phyloP scores from a whole-genome alignment of 768 basidiomycete species.

The Panaeolus cyanescens region DNA sequence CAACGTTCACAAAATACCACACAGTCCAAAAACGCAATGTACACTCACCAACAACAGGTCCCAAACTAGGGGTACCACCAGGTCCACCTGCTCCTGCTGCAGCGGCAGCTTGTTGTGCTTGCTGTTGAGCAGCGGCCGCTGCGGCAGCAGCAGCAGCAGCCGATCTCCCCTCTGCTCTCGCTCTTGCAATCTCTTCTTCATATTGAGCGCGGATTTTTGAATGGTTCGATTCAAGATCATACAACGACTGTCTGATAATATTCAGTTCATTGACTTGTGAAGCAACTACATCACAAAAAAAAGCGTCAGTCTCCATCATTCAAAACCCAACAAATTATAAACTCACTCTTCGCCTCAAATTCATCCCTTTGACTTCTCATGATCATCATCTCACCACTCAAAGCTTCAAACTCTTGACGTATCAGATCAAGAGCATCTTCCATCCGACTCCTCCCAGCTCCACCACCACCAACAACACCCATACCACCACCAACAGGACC shows the following conservation, averaged over 20 bases:
- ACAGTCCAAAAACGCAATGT: not conserved
- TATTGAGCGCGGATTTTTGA: conserved; percentile 84
- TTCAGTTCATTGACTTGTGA: conserved; percentile 89
- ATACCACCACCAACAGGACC: not conserved
- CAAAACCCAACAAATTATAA: conserved; percentile 3
- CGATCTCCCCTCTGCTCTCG: conserved; percentile 68
- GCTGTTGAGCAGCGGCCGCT: conserved; percentile 10
- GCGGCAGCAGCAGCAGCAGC: conserved; percentile 20
- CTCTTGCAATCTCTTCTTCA: conserved; percentile 78
- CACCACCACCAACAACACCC: conserved; percentile 2
- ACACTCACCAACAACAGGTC: conserved; percentile 1
- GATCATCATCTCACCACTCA: conserved; percentile 65
- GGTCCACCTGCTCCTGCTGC: conserved; percentile 9
- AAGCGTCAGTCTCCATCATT: not conserved
- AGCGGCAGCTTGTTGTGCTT: conserved; percentile 16
- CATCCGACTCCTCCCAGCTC: conserved; percentile 43
- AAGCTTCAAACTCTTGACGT: conserved; percentile 80
- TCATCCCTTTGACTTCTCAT: conserved; percentile 85
- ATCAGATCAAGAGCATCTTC: conserved; percentile 82
- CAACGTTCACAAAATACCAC: not conserved
- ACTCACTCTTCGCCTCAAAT: conserved; percentile 84
- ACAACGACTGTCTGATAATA: conserved; percentile 85
- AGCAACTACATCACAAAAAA: conserved; percentile 52
- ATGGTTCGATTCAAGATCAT: conserved; percentile 90
- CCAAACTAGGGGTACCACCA: not conserved